A percentile compares a stretch with the other conserved stretches of the same genome.
Evolutionary conservation across 2,329 filamentous ascomycete genomes (phyloP).

Genomic region (Arthrobotrys sinensis): DNA sequence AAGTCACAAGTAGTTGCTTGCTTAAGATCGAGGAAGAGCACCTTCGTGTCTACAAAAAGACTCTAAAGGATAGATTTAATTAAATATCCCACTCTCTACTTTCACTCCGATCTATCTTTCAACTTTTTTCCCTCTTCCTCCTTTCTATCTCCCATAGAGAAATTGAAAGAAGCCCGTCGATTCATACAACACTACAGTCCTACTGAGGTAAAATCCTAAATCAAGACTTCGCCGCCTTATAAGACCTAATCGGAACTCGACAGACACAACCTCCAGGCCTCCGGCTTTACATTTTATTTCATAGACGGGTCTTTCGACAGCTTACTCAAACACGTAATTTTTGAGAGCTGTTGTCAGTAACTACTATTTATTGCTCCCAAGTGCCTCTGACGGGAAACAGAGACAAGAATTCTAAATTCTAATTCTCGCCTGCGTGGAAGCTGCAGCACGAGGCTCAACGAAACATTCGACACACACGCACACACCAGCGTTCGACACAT

Average conservation of each 20-base stretch:
- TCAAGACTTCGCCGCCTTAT: constrained; percentile 39
- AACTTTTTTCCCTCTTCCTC: constrained; percentile 4
- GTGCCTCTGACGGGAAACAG: not conserved
- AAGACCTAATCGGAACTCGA: constrained; percentile 29
- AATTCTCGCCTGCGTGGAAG: not conserved
- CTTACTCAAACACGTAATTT: not conserved
- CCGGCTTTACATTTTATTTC: constrained; percentile 10
- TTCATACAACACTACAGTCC: constrained; percentile 8
- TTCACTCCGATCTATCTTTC: not conserved
- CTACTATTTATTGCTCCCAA: not conserved
- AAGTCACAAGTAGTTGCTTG: constrained; percentile 31
- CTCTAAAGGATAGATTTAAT: constrained; percentile 44
- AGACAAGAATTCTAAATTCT: not conserved
- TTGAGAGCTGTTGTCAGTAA: not conserved
- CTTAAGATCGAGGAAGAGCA: constrained; percentile 37
- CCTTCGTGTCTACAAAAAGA: constrained; percentile 53
- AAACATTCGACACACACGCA: not conserved
- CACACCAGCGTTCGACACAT: not conserved
- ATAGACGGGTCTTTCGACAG: not conserved
- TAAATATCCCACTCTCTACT: constrained; percentile 30
- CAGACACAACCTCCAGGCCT: constrained; percentile 43
- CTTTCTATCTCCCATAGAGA: not conserved
- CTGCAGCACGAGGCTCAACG: constrained; percentile 5
- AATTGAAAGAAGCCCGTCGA: constrained; percentile 14
- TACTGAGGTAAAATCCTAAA: constrained; percentile 51